These are phyloP conservation scores for Mycena haematopus DNA, from an alignment of 768 basidiomycete genomes.

Conservation along the genomic window DNA sequence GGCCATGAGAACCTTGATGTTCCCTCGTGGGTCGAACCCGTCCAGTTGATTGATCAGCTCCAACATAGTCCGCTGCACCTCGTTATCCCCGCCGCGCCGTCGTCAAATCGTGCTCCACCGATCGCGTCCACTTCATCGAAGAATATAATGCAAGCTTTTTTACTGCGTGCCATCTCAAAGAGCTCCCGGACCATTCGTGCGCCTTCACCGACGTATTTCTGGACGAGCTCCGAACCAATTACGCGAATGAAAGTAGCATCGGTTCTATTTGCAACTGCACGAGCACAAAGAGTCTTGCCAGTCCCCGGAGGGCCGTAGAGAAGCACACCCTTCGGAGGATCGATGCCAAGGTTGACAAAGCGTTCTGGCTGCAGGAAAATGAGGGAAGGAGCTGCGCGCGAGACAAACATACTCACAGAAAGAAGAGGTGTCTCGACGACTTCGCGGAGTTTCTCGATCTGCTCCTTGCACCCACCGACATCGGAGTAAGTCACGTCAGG, in stretches of 20 bases:
- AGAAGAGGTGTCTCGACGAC: slow-evolving; percentile 97
- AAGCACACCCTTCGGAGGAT: slow-evolving; percentile 97
- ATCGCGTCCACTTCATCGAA: slow-evolving; percentile 99
- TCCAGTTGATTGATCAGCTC: slow-evolving; percentile 99
- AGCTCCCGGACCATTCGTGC: slow-evolving; percentile 98
- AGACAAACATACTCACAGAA: slow-evolving; percentile 62
- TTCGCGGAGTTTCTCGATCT: slow-evolving; percentile 98
- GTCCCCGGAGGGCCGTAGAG: slow-evolving; percentile 96
- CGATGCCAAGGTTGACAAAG: slow-evolving; percentile 97
- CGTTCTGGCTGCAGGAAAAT: slow-evolving; percentile 85
- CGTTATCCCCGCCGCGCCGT: slow-evolving; percentile 99
- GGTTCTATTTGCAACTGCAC: slow-evolving; percentile 97
- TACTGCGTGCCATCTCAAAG: slow-evolving; percentile 98
- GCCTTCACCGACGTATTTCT: slow-evolving; percentile 99
- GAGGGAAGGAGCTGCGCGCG: slow-evolving; percentile 14
- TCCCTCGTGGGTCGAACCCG: slow-evolving; percentile 98
- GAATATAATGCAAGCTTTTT: slow-evolving; percentile 99
- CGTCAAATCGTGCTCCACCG: slow-evolving; percentile 97
- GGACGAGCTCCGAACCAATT: slow-evolving; percentile 98
- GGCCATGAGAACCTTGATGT: slow-evolving; percentile 99
- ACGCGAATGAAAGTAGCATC: slow-evolving; percentile 99
- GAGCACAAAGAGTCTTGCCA: slow-evolving; percentile 98
- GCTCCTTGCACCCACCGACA: slow-evolving; percentile 98
- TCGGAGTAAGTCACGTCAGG: slow-evolving; percentile 98
- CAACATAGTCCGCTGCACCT: slow-evolving; percentile 99